phyloP scores from a whole-genome alignment of 2,329 filamentous ascomycete species.

The Aureobasidium sp. region DNA sequence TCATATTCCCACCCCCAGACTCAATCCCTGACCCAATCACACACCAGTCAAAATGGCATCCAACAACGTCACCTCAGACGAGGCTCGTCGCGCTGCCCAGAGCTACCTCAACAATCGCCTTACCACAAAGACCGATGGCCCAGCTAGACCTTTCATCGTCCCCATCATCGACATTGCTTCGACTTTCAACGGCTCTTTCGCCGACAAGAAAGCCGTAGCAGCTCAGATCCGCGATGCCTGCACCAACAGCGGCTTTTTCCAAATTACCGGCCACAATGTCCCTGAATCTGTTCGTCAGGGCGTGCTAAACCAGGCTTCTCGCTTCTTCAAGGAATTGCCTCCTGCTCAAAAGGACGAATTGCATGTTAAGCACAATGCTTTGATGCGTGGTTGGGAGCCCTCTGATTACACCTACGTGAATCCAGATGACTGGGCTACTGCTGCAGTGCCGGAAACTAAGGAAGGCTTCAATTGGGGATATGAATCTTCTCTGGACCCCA shows the following conservation, averaged over 20 bases:
- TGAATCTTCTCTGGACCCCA: constrained; percentile 33
- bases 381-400: constrained; percentile 37
- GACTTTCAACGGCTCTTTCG: constrained; percentile 31
- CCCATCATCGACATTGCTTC: constrained; percentile 38
- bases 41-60: background rate
- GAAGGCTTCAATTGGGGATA: constrained; percentile 32
- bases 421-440: constrained; percentile 27
- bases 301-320: constrained; percentile 33
- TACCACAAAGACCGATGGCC: background rate
- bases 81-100: constrained; percentile 12
- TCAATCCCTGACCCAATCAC: background rate
- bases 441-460: constrained; percentile 28
- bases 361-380: constrained; percentile 33
- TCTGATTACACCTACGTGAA: constrained; percentile 38
- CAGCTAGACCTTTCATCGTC: constrained; percentile 6
- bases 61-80: background rate
- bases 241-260: constrained; percentile 30
- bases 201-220: constrained; percentile 35
- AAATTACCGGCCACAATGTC: constrained; percentile 14
- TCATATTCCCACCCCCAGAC: no score
- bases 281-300: constrained; percentile 24
- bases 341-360: constrained; percentile 40
- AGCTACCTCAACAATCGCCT: constrained; percentile 13
- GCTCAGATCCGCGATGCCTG: constrained; percentile 35
- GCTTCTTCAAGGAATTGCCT: constrained; percentile 38